A percentile compares a stretch with the other conserved stretches of the same genome.
Conservation (phyloP, 2,329 filamentous ascomycete species). For the Periconia sp. region DNA sequence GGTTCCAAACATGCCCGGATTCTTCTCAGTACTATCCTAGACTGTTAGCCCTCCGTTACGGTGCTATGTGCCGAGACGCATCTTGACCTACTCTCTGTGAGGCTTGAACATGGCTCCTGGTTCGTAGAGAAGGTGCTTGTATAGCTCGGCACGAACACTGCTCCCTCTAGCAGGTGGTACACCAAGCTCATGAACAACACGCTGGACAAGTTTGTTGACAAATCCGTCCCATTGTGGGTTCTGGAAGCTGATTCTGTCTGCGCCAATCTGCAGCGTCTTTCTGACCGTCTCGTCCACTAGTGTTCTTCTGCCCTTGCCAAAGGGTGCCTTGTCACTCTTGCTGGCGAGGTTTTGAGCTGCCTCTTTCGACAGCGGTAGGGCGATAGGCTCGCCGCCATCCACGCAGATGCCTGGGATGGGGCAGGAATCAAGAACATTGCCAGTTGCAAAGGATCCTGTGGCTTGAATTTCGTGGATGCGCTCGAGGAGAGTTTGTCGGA, state of each 20-base stretch:
- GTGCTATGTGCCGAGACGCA: too few relatives aligned
- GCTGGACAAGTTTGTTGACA: conserved; percentile 17
- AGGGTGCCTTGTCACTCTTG: too few relatives aligned
- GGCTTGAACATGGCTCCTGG: conserved; percentile 58
- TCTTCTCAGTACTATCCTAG: conserved; percentile 57
- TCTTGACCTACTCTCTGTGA: too few relatives aligned
- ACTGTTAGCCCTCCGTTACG: too few relatives aligned
- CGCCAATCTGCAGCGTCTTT: conserved; percentile 43
- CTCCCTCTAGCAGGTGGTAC: conserved; percentile 11
- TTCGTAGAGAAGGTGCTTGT: conserved; percentile 54
- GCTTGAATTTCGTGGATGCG: too few relatives aligned
- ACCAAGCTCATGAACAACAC: conserved; percentile 16
- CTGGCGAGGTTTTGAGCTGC: too few relatives aligned
- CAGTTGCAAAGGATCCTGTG: too few relatives aligned
- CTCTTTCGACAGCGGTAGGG: too few relatives aligned
- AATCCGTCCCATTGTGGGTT: conserved; percentile 29
- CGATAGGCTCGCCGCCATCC: too few relatives aligned
- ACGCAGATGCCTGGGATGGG: too few relatives aligned
- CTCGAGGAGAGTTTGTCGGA: too few relatives aligned
- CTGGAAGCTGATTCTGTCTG: conserved; percentile 25
- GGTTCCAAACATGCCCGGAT: conserved; percentile 58
- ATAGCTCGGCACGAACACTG: conserved; percentile 21
- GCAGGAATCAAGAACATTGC: too few relatives aligned
- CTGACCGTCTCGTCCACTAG: conserved; percentile 34
- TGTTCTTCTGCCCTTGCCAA: conserved; percentile 35